Percentiles rank a stretch among this genome's conserved stretches.
phyloP scores from a whole-genome alignment of 1,284 basidiomycete genomes.

The Moesziomyces aphidis region DNA sequence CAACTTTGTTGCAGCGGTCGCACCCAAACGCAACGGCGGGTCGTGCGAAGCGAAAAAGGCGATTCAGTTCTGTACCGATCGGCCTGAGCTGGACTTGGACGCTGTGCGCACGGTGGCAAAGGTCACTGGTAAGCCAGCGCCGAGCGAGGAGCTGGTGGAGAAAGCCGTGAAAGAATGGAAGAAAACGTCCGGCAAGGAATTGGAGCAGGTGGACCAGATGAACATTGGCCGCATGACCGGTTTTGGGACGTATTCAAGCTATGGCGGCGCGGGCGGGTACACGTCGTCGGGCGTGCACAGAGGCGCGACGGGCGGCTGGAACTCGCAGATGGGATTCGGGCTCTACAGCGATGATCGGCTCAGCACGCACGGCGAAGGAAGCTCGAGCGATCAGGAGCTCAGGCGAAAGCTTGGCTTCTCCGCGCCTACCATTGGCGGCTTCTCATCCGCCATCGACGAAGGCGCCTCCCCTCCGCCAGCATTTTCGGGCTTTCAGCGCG shows the following conservation, averaged over 20 bases:
- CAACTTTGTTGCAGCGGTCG: slow-evolving; percentile 39
- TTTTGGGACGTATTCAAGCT: slow-evolving; percentile 34
- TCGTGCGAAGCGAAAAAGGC: slow-evolving; percentile 21
- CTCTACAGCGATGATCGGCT: slow-evolving; percentile 21
- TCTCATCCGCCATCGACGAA: slow-evolving; percentile 28
- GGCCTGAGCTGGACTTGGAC: slow-evolving; percentile 25
- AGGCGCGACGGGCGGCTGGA: slow-evolving; percentile 41
- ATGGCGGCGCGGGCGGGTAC: slow-evolving; percentile 36
- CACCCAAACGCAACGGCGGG: slow-evolving; percentile 22
- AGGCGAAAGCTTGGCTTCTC: slow-evolving; percentile 13
- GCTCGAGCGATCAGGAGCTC: slow-evolving; percentile 3
- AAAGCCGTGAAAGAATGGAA: slow-evolving; percentile 19
- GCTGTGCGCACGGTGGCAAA: slow-evolving; percentile 18
- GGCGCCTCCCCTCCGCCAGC: slow-evolving; percentile 19
- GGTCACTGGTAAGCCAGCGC: slow-evolving; percentile 24
- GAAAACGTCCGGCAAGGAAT: slow-evolving; percentile 19
- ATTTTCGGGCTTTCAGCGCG: slow-evolving; percentile 35
- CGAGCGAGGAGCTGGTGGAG: slow-evolving; percentile 11
- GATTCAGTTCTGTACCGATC: slow-evolving; percentile 26
- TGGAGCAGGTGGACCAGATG: slow-evolving; percentile 36
- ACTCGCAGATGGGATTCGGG: slow-evolving; percentile 38
- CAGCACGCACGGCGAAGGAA: slow-evolving; percentile 1
- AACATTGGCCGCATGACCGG: slow-evolving; percentile 34
- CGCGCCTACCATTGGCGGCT: slow-evolving; percentile 28
- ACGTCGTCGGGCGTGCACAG: slow-evolving; percentile 29